Percentiles rank a stretch among this genome's conserved stretches.
These are phyloP conservation scores for Larix kaempferi DNA, from an alignment of 75 land plant species.

Conservation along the genomic window DNA sequence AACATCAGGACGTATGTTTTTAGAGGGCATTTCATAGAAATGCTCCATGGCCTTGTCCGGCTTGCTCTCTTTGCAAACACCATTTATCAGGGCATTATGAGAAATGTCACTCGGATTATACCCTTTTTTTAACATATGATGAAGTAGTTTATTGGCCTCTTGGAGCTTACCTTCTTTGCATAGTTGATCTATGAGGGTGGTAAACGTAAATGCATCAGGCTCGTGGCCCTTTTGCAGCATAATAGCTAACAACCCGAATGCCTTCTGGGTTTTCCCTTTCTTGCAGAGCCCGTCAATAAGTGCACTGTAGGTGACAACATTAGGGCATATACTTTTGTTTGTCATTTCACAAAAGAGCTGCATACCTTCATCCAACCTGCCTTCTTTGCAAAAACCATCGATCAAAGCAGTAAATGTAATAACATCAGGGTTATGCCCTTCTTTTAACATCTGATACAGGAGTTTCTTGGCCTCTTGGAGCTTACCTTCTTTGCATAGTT, in stretches of 20 bases:
- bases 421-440: constrained; percentile 11
- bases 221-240: constrained; percentile 30
- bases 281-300: constrained; percentile 27
- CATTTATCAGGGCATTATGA: constrained; percentile 56
- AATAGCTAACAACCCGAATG: constrained; percentile 10
- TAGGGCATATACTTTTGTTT: not conserved
- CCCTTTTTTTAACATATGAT: constrained; percentile 37
- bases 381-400: constrained; percentile 16
- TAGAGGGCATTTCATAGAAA: too few species aligned
- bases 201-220: constrained; percentile 44
- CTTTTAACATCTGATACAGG: constrained; percentile 8
- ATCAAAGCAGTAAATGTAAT: constrained; percentile 26
- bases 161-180: constrained; percentile 27
- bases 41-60: too few species aligned
- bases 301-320: constrained; percentile 10
- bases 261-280: constrained; percentile 22
- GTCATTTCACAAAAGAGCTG: constrained; percentile 18
- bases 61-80: constrained; percentile 52
- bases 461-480: constrained; percentile 5
- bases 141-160: constrained; percentile 26
- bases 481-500: constrained; percentile 2
- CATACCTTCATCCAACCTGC: constrained; percentile 11
- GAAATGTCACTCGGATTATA: constrained; percentile 42
- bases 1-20: too few species aligned
- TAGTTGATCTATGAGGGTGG: constrained; percentile 38